Evolutionary conservation across 2,329 filamentous ascomycete genomes (phyloP).

Genomic region (Aulographum hederae): DNA sequence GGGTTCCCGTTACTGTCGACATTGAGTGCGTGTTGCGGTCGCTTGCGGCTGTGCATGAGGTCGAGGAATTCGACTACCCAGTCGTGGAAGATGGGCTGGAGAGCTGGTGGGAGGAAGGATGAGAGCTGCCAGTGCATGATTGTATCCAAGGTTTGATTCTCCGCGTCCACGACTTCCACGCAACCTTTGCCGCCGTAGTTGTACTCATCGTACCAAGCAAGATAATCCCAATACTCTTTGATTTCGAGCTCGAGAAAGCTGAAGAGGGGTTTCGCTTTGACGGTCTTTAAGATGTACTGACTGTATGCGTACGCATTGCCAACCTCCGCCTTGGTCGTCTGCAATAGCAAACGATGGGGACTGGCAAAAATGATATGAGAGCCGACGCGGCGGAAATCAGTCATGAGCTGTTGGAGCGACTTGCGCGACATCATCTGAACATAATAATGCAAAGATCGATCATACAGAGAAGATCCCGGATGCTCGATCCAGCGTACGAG

Average conservation of each 20-base stretch:
- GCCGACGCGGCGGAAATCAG: slow-evolving; percentile 85
- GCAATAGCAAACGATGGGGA: slow-evolving; percentile 71
- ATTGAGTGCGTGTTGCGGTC: slow-evolving; percentile 29
- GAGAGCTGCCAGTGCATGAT: slow-evolving; percentile 98
- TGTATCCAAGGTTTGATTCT: slow-evolving; percentile 67
- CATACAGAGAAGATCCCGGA: slow-evolving; percentile 85
- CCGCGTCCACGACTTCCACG: slow-evolving; percentile 55
- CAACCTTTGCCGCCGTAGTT: slow-evolving; percentile 96
- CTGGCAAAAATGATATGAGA: slow-evolving; percentile 93
- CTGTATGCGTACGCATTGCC: slow-evolving; percentile 94
- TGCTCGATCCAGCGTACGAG: slow-evolving; percentile 94
- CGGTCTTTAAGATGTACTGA: slow-evolving; percentile 94
- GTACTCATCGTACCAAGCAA: slow-evolving; percentile 97
- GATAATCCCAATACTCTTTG: slow-evolving; percentile 98
- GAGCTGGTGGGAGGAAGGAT: slow-evolving; percentile 62
- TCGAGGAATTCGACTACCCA: slow-evolving; percentile 93
- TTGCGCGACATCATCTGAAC: slow-evolving; percentile 98
- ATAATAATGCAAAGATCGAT: slow-evolving; percentile 86
- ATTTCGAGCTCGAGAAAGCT: slow-evolving; percentile 95
- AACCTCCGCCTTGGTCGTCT: slow-evolving; percentile 92
- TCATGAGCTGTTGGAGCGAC: slow-evolving; percentile 91
- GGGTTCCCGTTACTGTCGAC: slow-evolving; percentile 23
- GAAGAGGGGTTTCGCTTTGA: slow-evolving; percentile 87
- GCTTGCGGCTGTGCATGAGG: slow-evolving; percentile 78
- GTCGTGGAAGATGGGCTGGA: slow-evolving; percentile 74